phyloP scores from a whole-genome alignment of 2,329 filamentous ascomycete species.

The Cryphonectria nitschkei region DNA sequence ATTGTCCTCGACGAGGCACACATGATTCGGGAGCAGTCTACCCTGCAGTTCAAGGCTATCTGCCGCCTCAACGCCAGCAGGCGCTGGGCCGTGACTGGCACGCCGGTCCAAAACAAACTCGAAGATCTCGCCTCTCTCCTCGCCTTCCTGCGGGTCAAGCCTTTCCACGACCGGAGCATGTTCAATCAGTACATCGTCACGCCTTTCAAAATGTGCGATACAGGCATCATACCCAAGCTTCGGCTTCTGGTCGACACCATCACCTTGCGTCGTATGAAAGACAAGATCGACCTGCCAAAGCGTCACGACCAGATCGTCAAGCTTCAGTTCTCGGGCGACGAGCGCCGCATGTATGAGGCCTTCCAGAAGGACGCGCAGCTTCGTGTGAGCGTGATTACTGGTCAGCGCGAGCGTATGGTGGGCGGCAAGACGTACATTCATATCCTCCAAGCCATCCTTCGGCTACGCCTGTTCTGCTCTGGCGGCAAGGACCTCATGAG shows the following conservation, averaged over 20 bases:
- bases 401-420: constrained; percentile 66
- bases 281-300: constrained; percentile 81
- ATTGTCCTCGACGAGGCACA: constrained; percentile 95
- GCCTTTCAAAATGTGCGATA: constrained; percentile 86
- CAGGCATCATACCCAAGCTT: constrained; percentile 81
- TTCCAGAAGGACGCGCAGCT: constrained; percentile 82
- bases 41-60: constrained; percentile 82
- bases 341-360: constrained; percentile 78
- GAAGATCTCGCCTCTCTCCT: constrained; percentile 88
- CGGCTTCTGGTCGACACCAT: constrained; percentile 93
- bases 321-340: constrained; percentile 75
- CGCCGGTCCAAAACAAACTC: constrained; percentile 90
- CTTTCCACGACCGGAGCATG: constrained; percentile 77
- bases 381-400: constrained; percentile 75
- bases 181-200: constrained; percentile 81
- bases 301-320: constrained; percentile 73
- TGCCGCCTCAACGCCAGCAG: constrained; percentile 78
- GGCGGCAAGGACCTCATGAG: constrained; percentile 91
- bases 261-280: constrained; percentile 87
- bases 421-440: constrained; percentile 91
- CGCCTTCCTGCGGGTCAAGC: constrained; percentile 80
- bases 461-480: constrained; percentile 86
- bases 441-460: constrained; percentile 87
- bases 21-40: constrained; percentile 84
- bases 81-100: constrained; percentile 96